Base-by-base conservation (phyloP, 306 rosid genomes). In the Parietaria judaica region DNA sequence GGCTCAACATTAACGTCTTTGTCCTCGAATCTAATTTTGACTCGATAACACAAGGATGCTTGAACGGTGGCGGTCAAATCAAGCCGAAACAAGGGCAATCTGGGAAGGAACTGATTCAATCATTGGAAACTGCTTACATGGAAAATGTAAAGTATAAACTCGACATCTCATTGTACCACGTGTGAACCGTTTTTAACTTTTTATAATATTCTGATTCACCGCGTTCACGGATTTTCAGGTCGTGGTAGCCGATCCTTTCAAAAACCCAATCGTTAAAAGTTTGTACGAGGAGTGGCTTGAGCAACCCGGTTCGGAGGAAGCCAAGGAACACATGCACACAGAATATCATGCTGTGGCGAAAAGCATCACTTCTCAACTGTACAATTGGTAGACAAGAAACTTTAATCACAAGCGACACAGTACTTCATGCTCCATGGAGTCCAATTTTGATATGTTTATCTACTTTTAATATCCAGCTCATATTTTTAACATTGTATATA, bases 11-110 rank as follows among this genome's bases (percentile, higher is more conserved):
- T 57, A 6, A n/a, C n/a, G 48, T 17, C 5, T 4, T 57, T 57
- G 14, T 7, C 61, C 3, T 14, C 14, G 35, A 13, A 57, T 37
- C 17, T 36, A 9, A 57, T 57, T 36, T 44, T 39, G 51, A 43
- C 11, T 45, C 41, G 56, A 43, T 37, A 4, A 43, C 13, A 46
- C 69, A 74, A 92, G 96, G 96, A 78, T 92, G 99, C 86, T 86
- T 92, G 78, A 88, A 92, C 54, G 99, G 99, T 59, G 99, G 95
- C 44, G 99, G 99, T 67, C 99, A 88, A 72, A 76, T 92, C 54
- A 88, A 92, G 75, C 94, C 95, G 64, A 75, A 72, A 76, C 71
- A 83, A 7, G 95, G 95, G 50, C 94, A 82, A 69, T 84, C 96
- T 58, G 75, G 78, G 4, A 92, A 80, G 81, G 79, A 76, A 59